Base-by-base conservation (phyloP, 2,329 filamentous ascomycete species). In the Fusarium odoratissimum region DNA sequence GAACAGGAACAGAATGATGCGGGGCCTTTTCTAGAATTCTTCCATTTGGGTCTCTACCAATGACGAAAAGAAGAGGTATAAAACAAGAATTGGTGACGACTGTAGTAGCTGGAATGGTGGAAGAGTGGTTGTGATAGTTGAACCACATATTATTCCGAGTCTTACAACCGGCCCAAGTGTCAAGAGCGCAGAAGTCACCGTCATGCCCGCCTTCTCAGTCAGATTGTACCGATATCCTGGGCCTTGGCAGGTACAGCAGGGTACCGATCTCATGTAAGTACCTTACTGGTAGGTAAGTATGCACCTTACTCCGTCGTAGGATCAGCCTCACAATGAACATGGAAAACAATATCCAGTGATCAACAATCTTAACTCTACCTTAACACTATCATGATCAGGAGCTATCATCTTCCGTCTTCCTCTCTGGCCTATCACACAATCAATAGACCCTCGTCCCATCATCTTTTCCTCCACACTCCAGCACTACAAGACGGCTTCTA, bases 1-100 rank as follows among this genome's bases (percentile, higher is more conserved):
- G 72, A 65, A 74, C 72, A 60, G 68, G 65, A 74, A 66, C 72
- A 71, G 70, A 58, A 57, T 60, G 63, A 60, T 71, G 74, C 74
- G 72, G 74, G 74, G 73, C 57, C 63, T 71, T 58, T 77, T 77
- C 75, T 77, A 77, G 75, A 77, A 77, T 31, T 52, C 42, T 77
- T 77, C 75, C 65, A 77, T 75, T 60, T 56, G 59, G 44, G 60
- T 42, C 21, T 63, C 60, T 66, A 60, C 64, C 70, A 72, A 74
- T 75, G 60, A 58, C 60, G 28, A 57, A 30, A 42, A 21, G 23
- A 25, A 41, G 44, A 61, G 37, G 45, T 19, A n/a, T 30, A n/a
- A 54, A 35, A 51, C 44, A 46, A 37, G 35, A 16, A 41, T 35
- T 48, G 48, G 38, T 19, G 25, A 55, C 23, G 16, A 42, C 42